Evolutionary conservation across 139 green algal genomes (phyloP).

Genomic region (Auxenochlorella pyrenoidosa): DNA sequence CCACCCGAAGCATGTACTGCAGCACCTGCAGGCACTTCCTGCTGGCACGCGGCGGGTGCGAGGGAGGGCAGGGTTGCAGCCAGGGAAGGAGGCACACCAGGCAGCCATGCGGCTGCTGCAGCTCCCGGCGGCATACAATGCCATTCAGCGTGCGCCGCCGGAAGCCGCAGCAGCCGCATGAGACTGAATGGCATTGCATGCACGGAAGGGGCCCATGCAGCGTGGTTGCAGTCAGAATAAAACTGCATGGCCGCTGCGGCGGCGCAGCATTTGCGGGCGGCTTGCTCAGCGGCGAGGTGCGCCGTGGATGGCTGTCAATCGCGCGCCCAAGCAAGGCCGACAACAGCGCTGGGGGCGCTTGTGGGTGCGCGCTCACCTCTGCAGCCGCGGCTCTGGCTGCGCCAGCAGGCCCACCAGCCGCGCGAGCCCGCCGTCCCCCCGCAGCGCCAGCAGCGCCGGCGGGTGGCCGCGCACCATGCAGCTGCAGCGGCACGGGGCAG

Average conservation of each 20-base stretch:
- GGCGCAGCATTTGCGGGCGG: too few relatives aligned
- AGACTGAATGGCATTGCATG: too few relatives aligned
- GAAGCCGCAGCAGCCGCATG: too few relatives aligned
- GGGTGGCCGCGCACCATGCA: constrained; percentile 34
- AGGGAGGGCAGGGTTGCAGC: not conserved
- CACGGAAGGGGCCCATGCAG: too few relatives aligned
- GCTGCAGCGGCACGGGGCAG: not conserved
- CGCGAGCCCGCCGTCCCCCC: not conserved
- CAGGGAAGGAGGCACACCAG: not conserved
- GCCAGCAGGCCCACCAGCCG: constrained; percentile 31
- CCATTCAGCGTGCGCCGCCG: too few relatives aligned
- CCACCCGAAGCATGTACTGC: constrained; percentile 46
- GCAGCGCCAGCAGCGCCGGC: constrained; percentile 20
- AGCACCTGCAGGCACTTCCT: constrained; percentile 70
- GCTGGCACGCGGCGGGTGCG: not conserved
- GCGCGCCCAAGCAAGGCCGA: not conserved
- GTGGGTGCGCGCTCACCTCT: not conserved
- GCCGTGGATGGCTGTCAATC: not conserved
- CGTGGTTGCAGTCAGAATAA: too few relatives aligned
- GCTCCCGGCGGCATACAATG: not conserved
- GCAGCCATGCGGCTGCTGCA: not conserved
- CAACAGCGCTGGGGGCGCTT: too few relatives aligned
- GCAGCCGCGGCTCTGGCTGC: constrained; percentile 18
- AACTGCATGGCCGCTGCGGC: too few relatives aligned
- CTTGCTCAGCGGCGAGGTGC: not conserved